These are phyloP conservation scores for Aspergillus hancockii DNA, from an alignment of 495 filamentous ascomycete genomes.

Conservation along the genomic window DNA sequence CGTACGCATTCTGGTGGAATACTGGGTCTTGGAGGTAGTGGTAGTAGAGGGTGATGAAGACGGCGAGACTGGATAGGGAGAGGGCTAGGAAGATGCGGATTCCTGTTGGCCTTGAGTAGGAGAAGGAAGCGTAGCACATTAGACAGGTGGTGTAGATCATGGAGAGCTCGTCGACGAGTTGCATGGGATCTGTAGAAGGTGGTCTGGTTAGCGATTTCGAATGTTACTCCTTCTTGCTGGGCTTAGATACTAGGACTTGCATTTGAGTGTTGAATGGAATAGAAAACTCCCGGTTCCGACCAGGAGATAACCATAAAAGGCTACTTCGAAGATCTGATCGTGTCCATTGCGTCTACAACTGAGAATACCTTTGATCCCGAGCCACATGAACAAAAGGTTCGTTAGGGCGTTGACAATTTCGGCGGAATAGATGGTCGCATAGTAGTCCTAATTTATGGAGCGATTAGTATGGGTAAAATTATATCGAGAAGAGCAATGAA, in stretches of 20 bases:
- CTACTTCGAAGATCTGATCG: conserved; percentile 69
- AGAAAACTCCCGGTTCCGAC: conserved; percentile 79
- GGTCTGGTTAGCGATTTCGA: conserved; percentile 19
- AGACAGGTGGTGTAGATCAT: conserved; percentile 98
- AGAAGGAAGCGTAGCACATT: conserved; percentile 89
- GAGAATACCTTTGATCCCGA: conserved; percentile 70
- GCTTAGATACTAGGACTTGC: conserved; percentile 44
- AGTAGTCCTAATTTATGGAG: conserved; percentile 52
- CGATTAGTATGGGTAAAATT: neutral
- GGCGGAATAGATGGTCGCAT: conserved; percentile 59
- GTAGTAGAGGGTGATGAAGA: conserved; percentile 90
- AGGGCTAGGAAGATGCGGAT: conserved; percentile 60
- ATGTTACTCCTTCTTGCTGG: neutral
- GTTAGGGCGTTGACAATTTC: conserved; percentile 75
- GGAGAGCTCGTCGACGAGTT: conserved; percentile 91
- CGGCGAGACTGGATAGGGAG: conserved; percentile 60
- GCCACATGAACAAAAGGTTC: conserved; percentile 76
- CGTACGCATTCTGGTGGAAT: conserved; percentile 92
- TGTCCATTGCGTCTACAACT: conserved; percentile 71
- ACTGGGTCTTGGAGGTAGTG: conserved; percentile 88
- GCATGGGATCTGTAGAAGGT: conserved; percentile 78
- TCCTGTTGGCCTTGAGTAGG: conserved; percentile 61
- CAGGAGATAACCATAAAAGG: conserved; percentile 73
- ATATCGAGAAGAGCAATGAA: neutral
- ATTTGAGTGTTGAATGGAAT: conserved; percentile 83